Percentiles rank a stretch among this genome's conserved stretches.
phyloP scores from a whole-genome alignment of 2,329 filamentous ascomycete species.

The Alternaria brassicicola region DNA sequence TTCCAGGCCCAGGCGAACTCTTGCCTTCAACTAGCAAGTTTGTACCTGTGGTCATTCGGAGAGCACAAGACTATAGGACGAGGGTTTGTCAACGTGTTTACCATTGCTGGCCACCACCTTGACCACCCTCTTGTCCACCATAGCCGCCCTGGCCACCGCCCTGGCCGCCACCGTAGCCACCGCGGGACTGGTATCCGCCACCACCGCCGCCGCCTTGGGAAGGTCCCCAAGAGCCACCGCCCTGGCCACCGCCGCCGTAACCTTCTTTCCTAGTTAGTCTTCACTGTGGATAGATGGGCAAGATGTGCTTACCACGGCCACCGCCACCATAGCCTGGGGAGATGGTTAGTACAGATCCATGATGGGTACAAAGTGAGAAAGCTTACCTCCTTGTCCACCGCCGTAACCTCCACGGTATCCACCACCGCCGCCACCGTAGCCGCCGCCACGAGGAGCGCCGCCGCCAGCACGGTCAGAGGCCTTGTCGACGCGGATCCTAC shows the following conservation, averaged over 20 bases:
- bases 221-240: slow-evolving; percentile 33
- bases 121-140: slow-evolving; percentile 35
- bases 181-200: slow-evolving; percentile 41
- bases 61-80: slow-evolving; percentile 17
- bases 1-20: slow-evolving; percentile 14
- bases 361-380: not conserved
- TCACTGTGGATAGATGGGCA: not conserved
- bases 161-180: slow-evolving; percentile 39
- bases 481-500: slow-evolving; percentile 93
- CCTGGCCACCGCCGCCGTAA: slow-evolving; percentile 32
- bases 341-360: not conserved
- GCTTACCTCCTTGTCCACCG: slow-evolving; percentile 35
- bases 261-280: slow-evolving; percentile 14
- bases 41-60: slow-evolving; percentile 15
- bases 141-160: slow-evolving; percentile 29
- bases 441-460: slow-evolving; percentile 50
- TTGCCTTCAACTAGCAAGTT: slow-evolving; percentile 14
- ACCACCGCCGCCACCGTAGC: slow-evolving; percentile 38
- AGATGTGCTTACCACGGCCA: slow-evolving; percentile 40
- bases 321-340: slow-evolving; percentile 32
- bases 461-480: slow-evolving; percentile 76
- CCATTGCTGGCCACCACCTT: slow-evolving; percentile 45
- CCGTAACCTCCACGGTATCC: slow-evolving; percentile 33
- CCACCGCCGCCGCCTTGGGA: slow-evolving; percentile 38
- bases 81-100: slow-evolving; percentile 27